Evolutionary conservation across 495 filamentous ascomycete species (phyloP).

Genomic region (Hypoxylon rickii): DNA sequence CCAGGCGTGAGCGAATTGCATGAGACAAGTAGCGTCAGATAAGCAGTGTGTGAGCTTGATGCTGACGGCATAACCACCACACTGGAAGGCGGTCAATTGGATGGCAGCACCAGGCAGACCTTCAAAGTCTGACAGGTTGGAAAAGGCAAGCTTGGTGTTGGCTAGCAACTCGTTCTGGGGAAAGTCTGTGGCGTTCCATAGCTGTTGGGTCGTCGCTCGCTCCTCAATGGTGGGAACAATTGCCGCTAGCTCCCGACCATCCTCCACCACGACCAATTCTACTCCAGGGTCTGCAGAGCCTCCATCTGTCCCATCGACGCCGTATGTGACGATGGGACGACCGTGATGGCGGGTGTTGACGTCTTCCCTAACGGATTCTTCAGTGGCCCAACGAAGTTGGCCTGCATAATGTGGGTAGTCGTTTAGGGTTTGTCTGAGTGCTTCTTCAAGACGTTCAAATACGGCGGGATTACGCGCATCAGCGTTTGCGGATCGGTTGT

Average conservation of each 20-base stretch:
- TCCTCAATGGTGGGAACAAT: slow-evolving; percentile 39
- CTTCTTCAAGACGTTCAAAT: slow-evolving; percentile 37
- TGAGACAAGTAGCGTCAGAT: slow-evolving; percentile 53
- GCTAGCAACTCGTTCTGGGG: slow-evolving; percentile 23
- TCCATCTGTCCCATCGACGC: too few species aligned
- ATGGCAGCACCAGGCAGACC: slow-evolving; percentile 43
- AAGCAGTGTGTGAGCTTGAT: slow-evolving; percentile 52
- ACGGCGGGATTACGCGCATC: slow-evolving; percentile 23
- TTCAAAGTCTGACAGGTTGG: slow-evolving; percentile 18
- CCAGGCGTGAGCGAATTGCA: slow-evolving; percentile 54
- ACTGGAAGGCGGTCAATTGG: slow-evolving; percentile 46
- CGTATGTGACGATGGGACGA: slow-evolving; percentile 29
- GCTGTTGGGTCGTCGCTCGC: slow-evolving; percentile 29
- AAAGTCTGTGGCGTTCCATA: slow-evolving; percentile 36
- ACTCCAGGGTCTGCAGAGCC: slow-evolving; percentile 36
- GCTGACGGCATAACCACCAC: slow-evolving; percentile 49
- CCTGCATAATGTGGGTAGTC: slow-evolving; percentile 46
- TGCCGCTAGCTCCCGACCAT: slow-evolving; percentile 25
- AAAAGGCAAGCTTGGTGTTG: slow-evolving; percentile 32
- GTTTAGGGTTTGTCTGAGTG: slow-evolving; percentile 41
- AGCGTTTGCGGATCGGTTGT: slow-evolving; percentile 29
- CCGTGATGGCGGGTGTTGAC: slow-evolving; percentile 27
- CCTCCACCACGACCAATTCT: slow-evolving; percentile 26
- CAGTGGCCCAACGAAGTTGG: slow-evolving; percentile 37
- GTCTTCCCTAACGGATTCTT: slow-evolving; percentile 20